Conservation (phyloP, 75 land plant species). For the Pseudotsuga menziesii region DNA sequence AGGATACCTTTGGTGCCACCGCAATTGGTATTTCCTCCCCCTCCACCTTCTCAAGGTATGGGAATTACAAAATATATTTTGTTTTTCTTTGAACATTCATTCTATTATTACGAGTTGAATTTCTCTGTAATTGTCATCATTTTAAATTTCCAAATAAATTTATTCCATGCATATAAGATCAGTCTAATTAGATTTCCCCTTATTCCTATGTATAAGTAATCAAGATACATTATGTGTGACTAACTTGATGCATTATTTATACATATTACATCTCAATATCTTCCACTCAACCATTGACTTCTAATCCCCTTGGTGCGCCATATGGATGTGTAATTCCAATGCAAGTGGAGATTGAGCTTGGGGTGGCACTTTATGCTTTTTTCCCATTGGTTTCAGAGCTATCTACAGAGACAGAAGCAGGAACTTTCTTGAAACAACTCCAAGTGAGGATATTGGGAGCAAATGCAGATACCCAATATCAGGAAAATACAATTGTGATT, state of each 20-base stretch:
- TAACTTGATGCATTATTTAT: background rate
- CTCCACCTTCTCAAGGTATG: constrained; percentile 55
- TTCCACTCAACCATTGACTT: constrained; percentile 56
- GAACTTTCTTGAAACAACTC: constrained; percentile 6
- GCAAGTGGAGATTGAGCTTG: constrained; percentile 48
- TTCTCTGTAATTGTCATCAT: background rate
- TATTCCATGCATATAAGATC: background rate
- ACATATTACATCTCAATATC: constrained; percentile 45
- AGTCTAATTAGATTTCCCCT: no score
- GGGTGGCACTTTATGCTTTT: constrained; percentile 58
- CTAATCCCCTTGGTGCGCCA: constrained; percentile 7
- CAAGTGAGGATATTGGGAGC: constrained; percentile 64
- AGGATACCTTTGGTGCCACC: constrained; percentile 4
- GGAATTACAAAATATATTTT: background rate
- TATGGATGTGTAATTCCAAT: constrained; percentile 91
- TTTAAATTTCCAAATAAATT: background rate
- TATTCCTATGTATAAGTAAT: no score
- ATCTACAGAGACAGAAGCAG: constrained; percentile 59
- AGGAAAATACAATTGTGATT: constrained; percentile 19
- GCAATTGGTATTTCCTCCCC: constrained; percentile 31
- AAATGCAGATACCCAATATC: constrained; percentile 47
- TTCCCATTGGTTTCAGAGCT: constrained; percentile 17
- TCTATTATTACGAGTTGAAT: background rate
- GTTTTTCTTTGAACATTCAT: background rate
- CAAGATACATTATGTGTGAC: background rate